phyloP scores from a whole-genome alignment of 2,329 filamentous ascomycete species.

The Sordariomycetes sp. region DNA sequence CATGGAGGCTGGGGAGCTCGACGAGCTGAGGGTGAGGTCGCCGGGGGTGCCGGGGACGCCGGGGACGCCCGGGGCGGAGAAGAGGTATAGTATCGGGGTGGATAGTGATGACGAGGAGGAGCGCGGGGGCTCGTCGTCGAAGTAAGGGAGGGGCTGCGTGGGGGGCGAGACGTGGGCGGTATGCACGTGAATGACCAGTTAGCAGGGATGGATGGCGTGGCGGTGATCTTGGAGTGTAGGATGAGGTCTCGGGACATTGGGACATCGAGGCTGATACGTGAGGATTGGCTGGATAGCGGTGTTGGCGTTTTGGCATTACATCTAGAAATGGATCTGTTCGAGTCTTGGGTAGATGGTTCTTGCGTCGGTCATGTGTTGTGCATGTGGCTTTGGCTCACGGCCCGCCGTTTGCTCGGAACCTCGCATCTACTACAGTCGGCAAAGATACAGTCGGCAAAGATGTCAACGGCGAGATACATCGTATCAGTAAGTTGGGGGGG shows the following conservation, averaged over 20 bases:
- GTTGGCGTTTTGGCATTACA: no score
- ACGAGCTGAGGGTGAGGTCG: slow-evolving; percentile 41
- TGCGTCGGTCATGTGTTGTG: no score
- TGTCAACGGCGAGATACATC: no score
- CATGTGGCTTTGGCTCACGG: no score
- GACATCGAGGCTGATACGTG: background rate
- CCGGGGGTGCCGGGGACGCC: slow-evolving; percentile 18
- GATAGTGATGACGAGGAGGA: slow-evolving; percentile 39
- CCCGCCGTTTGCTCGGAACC: no score
- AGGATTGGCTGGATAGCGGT: background rate
- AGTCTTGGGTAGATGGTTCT: no score
- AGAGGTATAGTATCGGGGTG: slow-evolving; percentile 42
- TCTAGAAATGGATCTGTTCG: no score
- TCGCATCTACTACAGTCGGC: no score
- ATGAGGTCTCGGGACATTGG: background rate
- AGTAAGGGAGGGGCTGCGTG: background rate
- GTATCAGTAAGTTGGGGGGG: no score
- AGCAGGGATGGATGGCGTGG: background rate
- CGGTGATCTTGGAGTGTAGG: background rate
- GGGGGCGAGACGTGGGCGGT: background rate
- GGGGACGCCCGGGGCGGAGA: slow-evolving; percentile 25
- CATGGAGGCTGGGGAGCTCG: slow-evolving; percentile 52
- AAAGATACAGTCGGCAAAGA: no score
- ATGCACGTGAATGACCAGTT: background rate
- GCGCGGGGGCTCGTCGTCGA: background rate